Base-by-base conservation (phyloP, 2,329 filamentous ascomycete genomes). In the Sarocladiaceae sp. region DNA sequence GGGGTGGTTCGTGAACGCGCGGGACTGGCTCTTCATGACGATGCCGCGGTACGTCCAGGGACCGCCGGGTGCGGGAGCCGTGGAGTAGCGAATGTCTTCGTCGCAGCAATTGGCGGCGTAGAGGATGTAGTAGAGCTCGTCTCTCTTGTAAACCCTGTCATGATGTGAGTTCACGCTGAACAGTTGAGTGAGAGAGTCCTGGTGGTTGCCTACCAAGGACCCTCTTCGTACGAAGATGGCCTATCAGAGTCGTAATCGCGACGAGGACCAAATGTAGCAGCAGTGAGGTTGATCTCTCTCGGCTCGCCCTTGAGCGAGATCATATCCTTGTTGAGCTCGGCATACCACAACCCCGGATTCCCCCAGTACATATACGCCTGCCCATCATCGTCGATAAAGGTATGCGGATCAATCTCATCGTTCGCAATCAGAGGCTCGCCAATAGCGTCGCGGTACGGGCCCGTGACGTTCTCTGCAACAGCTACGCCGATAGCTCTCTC, bases 361-460 rank as follows among this genome's bases (percentile, higher is more conserved):
- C 60, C 61, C 59, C 58, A 63, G 50, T 61, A 64, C 43, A 65
- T 27, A 48, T 64, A 65, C 2, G 59, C 61, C 47, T 63, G 61
- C 42, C 58, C 61, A 43, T 64, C 57, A 39, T 62, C 59, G 45
- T 65, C 61, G 45, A 65, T 59, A 48, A 58, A 59, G 20, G 60
- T 59, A 10, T 53, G 55, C 6, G 58, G 60, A 42, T 62, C 60
- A 21, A 63, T 61, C 39, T 57, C 52, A 33, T 48, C 45, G 43
- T 61, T 62, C 13, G 55, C 49, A 3, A 63, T 46, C 2, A 62
- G 50, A 3, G 58, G 57, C 11, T 41, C 48, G 10, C 58, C 57
- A 6, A 60, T 34, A 1, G 59, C 55, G 26, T 62, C 58, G 19
- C 27, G 43, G 45, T 55, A 62, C 15, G 59, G 59, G 0, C 59